A percentile compares a stretch with the other conserved stretches of the same genome.
phyloP scores from a whole-genome alignment of 345 rosid genomes.

The Raphanus sativus region DNA sequence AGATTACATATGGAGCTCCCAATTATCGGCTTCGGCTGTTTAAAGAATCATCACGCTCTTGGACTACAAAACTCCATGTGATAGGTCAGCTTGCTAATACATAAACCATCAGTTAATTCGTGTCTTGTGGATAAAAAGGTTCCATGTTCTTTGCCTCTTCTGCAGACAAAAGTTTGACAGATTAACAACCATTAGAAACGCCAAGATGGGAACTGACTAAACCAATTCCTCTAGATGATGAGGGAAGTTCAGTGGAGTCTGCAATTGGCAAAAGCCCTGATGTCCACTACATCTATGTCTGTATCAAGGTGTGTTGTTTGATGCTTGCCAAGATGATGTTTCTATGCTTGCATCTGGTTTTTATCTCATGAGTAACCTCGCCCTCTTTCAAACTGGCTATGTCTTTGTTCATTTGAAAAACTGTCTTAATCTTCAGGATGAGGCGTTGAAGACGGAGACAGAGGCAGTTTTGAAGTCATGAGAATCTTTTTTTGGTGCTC shows the following conservation, averaged over 20 bases:
- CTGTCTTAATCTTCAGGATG: conserved; percentile 21
- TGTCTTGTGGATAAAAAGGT: neutral
- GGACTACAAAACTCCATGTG: conserved; percentile 67
- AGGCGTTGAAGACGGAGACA: conserved; percentile 19
- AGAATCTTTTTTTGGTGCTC: neutral
- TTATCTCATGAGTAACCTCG: neutral
- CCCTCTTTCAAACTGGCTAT: neutral
- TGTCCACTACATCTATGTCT: conserved; percentile 72
- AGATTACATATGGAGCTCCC: conserved; percentile 93
- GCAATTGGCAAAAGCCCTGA: conserved; percentile 66
- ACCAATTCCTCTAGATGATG: conserved; percentile 61
- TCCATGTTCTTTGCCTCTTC: neutral
- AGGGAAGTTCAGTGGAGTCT: conserved; percentile 56
- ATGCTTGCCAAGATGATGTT: neutral
- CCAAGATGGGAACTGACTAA: conserved; percentile 57
- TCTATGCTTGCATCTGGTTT: conserved; percentile 8
- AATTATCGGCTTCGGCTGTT: conserved; percentile 58
- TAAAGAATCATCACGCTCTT: conserved; percentile 52
- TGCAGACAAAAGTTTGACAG: conserved; percentile 58
- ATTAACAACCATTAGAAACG: conserved; percentile 44
- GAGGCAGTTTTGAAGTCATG: conserved; percentile 15
- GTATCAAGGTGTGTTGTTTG: conserved; percentile 52
- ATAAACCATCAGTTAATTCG: neutral
- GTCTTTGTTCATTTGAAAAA: neutral
- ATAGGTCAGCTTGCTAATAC: conserved; percentile 47